A percentile compares a stretch with the other conserved stretches of the same genome.
phyloP scores from a whole-genome alignment of 306 rosid genomes.

The peach (Prunus persica) region Prunus_persica_NCBIv2 NC_034016.1:15536501-15537000 shows the following conservation, averaged over 20 bases:
- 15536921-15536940: constrained; percentile 51
- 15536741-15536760: constrained; percentile 25
- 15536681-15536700: constrained; percentile 28
- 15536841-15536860: constrained; percentile 86
- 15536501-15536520: constrained; percentile 62
- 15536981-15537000: neutral
- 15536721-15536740: constrained; percentile 40
- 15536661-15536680: constrained; percentile 27
- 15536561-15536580: constrained; percentile 50
- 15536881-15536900: constrained; percentile 75
- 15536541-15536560: constrained; percentile 86
- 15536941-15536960: constrained; percentile 40
- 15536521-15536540: constrained; percentile 80
- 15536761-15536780: constrained; percentile 74
- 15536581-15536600: constrained; percentile 83
- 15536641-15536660: constrained; percentile 40
- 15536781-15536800: constrained; percentile 65
- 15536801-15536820: constrained; percentile 61
- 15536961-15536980: neutral
- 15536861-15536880: constrained; percentile 65
- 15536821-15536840: constrained; percentile 78
- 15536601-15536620: constrained; percentile 20
- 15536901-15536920: constrained; percentile 51
- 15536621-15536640: constrained; percentile 8
- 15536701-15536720: constrained; percentile 35